Percentiles rank a stretch among this genome's conserved stretches.
phyloP scores from a whole-genome alignment of 2,329 filamentous ascomycete genomes.

The Trematosphaeria pertusa region DNA sequence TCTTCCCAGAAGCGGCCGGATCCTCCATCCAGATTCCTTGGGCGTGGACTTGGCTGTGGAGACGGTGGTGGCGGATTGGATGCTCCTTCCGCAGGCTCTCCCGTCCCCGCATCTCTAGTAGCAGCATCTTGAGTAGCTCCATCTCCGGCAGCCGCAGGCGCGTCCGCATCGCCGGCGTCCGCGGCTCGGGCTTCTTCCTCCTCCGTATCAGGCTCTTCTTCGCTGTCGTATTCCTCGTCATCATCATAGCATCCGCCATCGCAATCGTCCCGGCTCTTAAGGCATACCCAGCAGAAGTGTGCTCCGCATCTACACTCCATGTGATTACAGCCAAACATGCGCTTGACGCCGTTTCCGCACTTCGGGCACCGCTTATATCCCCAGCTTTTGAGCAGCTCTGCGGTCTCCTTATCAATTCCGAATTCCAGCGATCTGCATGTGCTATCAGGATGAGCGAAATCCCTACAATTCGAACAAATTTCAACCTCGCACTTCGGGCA shows the following conservation, averaged over 20 bases:
- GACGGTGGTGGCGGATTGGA: background rate
- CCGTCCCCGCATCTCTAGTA: conserved; percentile 19
- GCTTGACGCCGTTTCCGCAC: conserved; percentile 56
- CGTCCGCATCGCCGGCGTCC: conserved; percentile 6
- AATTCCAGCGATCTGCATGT: conserved; percentile 44
- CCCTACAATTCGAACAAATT: conserved; percentile 55
- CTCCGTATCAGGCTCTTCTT: conserved; percentile 32
- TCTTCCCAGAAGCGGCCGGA: conserved; percentile 38
- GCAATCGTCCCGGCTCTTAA: conserved; percentile 42
- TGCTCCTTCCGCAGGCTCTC: conserved; percentile 19
- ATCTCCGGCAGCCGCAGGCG: background rate
- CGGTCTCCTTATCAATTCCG: conserved; percentile 45
- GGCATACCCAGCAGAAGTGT: conserved; percentile 59
- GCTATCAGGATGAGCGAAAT: conserved; percentile 47
- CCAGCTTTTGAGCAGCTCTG: conserved; percentile 50
- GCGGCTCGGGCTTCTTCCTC: conserved; percentile 28
- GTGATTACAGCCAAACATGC: conserved; percentile 58
- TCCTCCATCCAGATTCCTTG: conserved; percentile 45
- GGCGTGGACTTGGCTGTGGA: conserved; percentile 9
- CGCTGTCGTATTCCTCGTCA: conserved; percentile 31
- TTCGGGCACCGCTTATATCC: conserved; percentile 60
- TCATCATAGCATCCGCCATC: conserved; percentile 26
- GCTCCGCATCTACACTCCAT: conserved; percentile 59
- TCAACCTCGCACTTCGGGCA: conserved; percentile 54
- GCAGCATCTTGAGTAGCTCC: background rate